Base-by-base conservation (phyloP, 2,329 filamentous ascomycete genomes). In the Colletotrichum sp. region DNA sequence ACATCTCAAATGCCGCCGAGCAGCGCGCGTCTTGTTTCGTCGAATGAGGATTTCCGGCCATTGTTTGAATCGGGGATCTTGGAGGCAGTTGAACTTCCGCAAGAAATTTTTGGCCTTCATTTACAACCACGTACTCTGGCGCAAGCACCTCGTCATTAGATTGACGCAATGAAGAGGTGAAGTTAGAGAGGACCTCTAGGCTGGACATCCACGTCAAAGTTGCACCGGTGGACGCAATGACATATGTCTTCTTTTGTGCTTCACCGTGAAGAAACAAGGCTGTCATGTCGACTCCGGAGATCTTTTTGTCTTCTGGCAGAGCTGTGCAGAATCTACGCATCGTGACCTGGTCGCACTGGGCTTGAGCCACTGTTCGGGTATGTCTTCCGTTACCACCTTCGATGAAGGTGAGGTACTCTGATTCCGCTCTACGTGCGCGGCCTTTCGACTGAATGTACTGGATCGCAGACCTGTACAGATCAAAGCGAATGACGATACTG, bases 371-470 rank as follows among this genome's bases (percentile, higher is more conserved):
- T n/a, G 87, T 86, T 48, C 88, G 84, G 2, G 83, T 79, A 66
- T 98, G 94, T 1, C 86, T 85, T 15, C 83, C 78, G 79, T 98
- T 98, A 9, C 89, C 90, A 2, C 84, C 81, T 81, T 99, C 96
- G 4, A 95, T 83, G 94, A 99, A 96, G 80, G 95, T 95, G 39
- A 96, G 90, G 83, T 96, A 98, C 77, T 91, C 92, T 0, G 97
- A 99, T 71, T 93, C 90, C 1, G 86, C 84, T 80, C 95, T 94
- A 52, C 97, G 91, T 15, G 97, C 97, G 70, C 97, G 92, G 1
- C 97, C 97, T 77, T 95, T 92, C 16, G 96, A 98, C 83, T 99
- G 97, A 24, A 99, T 93, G 82, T 98, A 99, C 81, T 98, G 95
- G 68, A 99, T 99, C 84, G 98, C 92, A 0, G 96, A 98, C 13